Base-by-base conservation (phyloP, 1,284 basidiomycete genomes). In the Sanghuangporus weigelae region DNA sequence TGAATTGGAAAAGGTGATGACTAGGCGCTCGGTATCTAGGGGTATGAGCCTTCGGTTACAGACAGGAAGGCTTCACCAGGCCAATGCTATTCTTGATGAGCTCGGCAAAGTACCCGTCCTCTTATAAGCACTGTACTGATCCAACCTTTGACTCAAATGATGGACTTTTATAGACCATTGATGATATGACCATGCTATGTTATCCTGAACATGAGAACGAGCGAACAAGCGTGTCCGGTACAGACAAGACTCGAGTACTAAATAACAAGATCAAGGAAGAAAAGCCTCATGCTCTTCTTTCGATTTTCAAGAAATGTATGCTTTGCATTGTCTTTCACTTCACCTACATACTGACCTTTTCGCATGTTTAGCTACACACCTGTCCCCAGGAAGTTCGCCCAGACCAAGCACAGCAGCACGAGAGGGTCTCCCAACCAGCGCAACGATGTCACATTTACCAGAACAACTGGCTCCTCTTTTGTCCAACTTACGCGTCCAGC, bases 221-320 rank as follows among this genome's bases (percentile, higher is more conserved):
- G 12, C 57, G 49, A 36, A 51, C 16, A 26, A 64, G 63, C 39
- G 23, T n/a, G 7, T 21, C 10, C 23, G 54, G 62, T 16, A 44
- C 38, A 42, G 56, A 58, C 36, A 64, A 60, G 38, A 23, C n/a
- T 23, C 23, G 40, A 35, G 8, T 35, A 44, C 35, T 38, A 23
- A 62, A 58, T 23, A 39, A 42, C 55, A 65, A 59, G 42, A 21
- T 48, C 51, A 58, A 56, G 31, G 64, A 65, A 38, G 54, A 62
- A 11, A 57, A 62, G 48, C 21, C 55, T 14, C 49, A 55, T 46
- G 54, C 56, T 3, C 62, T 62, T 21, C 50, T 65, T 7, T 65
- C 64, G 49, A 59, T 62, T 38, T 65, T 65, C 49, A 65, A 65
- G 55, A 65, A 62, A 56, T 38, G 64, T 65, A 16, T 35, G 60